Conservation (phyloP, 2,329 filamentous ascomycete genomes). For the Bipolaris cookei region DNA sequence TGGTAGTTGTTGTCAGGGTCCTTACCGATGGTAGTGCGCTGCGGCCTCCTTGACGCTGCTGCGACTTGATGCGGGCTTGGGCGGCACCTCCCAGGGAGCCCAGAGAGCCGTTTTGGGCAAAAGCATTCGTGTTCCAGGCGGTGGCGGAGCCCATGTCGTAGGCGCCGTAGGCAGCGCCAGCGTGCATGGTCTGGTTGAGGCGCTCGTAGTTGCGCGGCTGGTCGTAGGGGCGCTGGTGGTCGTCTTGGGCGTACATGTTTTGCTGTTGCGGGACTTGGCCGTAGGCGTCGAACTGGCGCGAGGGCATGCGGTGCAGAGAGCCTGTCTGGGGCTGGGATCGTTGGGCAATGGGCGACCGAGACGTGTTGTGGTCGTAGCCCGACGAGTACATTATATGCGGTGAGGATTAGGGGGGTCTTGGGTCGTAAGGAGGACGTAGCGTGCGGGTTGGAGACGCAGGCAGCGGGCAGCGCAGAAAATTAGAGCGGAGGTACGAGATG, state of each 20-base stretch:
- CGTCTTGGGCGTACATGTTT: slow-evolving; percentile 74
- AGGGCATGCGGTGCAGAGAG: slow-evolving; percentile 72
- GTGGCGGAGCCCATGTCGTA: slow-evolving; percentile 75
- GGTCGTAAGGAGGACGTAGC: slow-evolving; percentile 6
- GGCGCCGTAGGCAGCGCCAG: slow-evolving; percentile 61
- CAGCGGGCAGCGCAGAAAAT: slow-evolving; percentile 28
- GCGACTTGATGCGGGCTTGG: slow-evolving; percentile 62
- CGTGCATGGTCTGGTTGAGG: slow-evolving; percentile 63
- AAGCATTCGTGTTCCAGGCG: slow-evolving; percentile 79
- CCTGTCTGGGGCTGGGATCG: slow-evolving; percentile 64
- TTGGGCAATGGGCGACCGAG: slow-evolving; percentile 76
- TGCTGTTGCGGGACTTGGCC: slow-evolving; percentile 66
- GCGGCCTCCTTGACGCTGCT: slow-evolving; percentile 56
- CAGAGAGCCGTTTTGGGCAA: slow-evolving; percentile 69
- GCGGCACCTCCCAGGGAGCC: slow-evolving; percentile 62
- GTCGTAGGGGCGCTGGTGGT: slow-evolving; percentile 60
- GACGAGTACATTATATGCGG: slow-evolving; percentile 44
- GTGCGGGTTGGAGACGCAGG: slow-evolving; percentile 22
- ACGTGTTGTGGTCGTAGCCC: slow-evolving; percentile 51
- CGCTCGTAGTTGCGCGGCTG: slow-evolving; percentile 65
- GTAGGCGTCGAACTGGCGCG: slow-evolving; percentile 78
- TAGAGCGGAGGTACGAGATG: slow-evolving; percentile 30
- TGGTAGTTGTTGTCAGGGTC: slow-evolving; percentile 28
- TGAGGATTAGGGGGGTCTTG: slow-evolving; percentile 12
- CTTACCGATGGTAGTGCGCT: slow-evolving; percentile 76